Conservation (phyloP, 352 stramenopile species). For the Aphanomyces stellatus region DNA sequence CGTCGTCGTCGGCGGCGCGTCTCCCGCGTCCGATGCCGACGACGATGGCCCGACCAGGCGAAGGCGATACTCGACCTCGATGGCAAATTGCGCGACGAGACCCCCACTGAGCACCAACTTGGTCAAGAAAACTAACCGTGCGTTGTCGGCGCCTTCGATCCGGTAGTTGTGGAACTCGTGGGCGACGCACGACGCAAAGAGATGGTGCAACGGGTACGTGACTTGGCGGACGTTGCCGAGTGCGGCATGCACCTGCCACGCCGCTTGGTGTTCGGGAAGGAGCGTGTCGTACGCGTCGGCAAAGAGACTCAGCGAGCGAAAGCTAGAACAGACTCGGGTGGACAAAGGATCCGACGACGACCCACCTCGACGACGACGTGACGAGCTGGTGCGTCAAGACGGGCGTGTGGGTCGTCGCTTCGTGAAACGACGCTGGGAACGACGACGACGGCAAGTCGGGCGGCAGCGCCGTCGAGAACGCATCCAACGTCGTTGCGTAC, state of each 20-base stretch:
- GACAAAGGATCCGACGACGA: background rate
- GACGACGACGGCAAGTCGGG: background rate
- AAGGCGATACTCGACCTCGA: constrained; percentile 10
- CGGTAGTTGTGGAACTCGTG: constrained; percentile 11
- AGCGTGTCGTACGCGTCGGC: constrained; percentile 17
- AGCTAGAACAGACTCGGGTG: background rate
- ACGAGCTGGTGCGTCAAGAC: background rate
- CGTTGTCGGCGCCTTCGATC: background rate
- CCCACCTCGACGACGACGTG: background rate
- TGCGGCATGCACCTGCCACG: background rate
- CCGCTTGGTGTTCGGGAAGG: background rate
- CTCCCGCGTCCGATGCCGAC: background rate
- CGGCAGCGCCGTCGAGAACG: constrained; percentile 24
- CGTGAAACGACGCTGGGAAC: background rate
- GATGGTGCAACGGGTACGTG: background rate
- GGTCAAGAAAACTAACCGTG: constrained; percentile 8
- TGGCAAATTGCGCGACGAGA: background rate
- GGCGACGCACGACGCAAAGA: background rate
- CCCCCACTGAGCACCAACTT: background rate
- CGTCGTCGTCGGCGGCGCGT: background rate
- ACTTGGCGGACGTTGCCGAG: constrained; percentile 15
- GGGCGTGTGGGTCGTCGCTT: background rate
- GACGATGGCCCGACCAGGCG: background rate
- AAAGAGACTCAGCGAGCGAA: background rate
- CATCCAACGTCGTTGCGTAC: constrained; percentile 58